These are phyloP conservation scores for Scheffersomyces segobiensis DNA, from an alignment of 1,139 yeast species.

Conservation along the genomic window DNA sequence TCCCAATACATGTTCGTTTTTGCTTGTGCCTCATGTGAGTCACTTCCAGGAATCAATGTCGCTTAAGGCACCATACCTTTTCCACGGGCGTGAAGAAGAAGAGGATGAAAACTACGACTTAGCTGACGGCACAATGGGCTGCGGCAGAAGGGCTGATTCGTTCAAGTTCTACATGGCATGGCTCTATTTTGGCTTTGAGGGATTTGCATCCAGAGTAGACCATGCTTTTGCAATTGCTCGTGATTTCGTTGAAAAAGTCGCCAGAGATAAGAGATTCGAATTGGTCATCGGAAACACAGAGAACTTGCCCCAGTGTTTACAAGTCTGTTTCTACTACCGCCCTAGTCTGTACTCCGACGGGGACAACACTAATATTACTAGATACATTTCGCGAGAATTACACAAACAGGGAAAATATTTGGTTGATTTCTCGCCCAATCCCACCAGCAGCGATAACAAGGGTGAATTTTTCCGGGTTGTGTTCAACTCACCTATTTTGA, in stretches of 20 bases:
- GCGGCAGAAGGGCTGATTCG: constrained; percentile 86
- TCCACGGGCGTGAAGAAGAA: constrained; percentile 59
- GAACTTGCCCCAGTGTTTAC: constrained; percentile 73
- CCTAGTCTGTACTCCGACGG: constrained; percentile 37
- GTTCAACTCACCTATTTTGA: constrained; percentile 67
- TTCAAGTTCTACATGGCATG: constrained; percentile 78
- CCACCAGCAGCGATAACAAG: constrained; percentile 40
- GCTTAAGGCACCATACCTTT: constrained; percentile 75
- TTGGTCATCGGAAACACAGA: constrained; percentile 46
- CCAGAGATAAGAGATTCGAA: constrained; percentile 41
- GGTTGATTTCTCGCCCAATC: constrained; percentile 81
- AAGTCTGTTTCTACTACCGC: constrained; percentile 78
- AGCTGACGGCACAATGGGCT: constrained; percentile 92
- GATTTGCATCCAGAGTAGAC: constrained; percentile 61
- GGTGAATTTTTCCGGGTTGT: constrained; percentile 89
- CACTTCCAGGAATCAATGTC: constrained; percentile 74
- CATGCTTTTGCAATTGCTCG: constrained; percentile 69
- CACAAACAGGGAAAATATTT: constrained; percentile 66
- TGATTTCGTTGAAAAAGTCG: constrained; percentile 54
- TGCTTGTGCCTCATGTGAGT: constrained; percentile 67
- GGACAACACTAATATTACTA: constrained; percentile 58
- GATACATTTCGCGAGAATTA: constrained; percentile 61
- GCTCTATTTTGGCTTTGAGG: constrained; percentile 71
- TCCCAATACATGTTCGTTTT: constrained; percentile 82
- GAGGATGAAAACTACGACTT: constrained; percentile 67